Evolutionary conservation across 2,329 filamentous ascomycete species (phyloP), one percentile per base, ranked within the genome.

Genomic region (Pseudopithomyces chartarum): DNA sequence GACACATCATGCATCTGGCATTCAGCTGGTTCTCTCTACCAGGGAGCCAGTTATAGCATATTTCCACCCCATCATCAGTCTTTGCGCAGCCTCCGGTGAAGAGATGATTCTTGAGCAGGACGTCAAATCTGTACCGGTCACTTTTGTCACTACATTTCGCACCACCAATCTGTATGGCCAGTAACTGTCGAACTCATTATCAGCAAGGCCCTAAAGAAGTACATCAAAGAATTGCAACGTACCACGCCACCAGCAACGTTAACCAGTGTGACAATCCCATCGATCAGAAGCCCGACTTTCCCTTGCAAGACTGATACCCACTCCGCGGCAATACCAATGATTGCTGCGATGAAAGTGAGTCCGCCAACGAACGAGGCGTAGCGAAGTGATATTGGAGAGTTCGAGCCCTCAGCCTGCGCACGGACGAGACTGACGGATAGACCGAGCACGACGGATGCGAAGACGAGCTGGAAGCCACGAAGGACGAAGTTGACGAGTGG

Each of bases 191-290:
- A 10, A 29, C 26, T 8, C 4, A 29, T 29, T 4, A 8, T 29
- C 26, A 29, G 26, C 26, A 29, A 29, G 4, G 26, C 26, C 26
- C 26, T 8, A 29, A 29, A 29, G 26, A 29, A 29, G 26, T 8
- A 8, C 8, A 8, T 29, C 26, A 29, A 29, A 29, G 26, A 29
- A 29, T 29, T 29, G 11, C 33, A 33, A 63, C 64, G 49, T 63
- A 70, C 67, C 19, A 64, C 54, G 1, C 66, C 67, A 7, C 62
- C 65, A 6, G 61, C 57, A 4, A 66, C 29, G 38, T 69, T 66
- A 10, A 65, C 22, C 0, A 66, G 19, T 1, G 56, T 20, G 6
- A 68, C 32, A 1, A 64, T 11, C 1, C 42, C 57, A 40, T 70
- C 68, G 1, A 67, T 57, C 1, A 57, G 32, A n/a, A 56, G 48